These are phyloP conservation scores for Aureobasidium pullulans DNA, from an alignment of 2,329 filamentous ascomycete genomes.

Conservation along the genomic window DNA sequence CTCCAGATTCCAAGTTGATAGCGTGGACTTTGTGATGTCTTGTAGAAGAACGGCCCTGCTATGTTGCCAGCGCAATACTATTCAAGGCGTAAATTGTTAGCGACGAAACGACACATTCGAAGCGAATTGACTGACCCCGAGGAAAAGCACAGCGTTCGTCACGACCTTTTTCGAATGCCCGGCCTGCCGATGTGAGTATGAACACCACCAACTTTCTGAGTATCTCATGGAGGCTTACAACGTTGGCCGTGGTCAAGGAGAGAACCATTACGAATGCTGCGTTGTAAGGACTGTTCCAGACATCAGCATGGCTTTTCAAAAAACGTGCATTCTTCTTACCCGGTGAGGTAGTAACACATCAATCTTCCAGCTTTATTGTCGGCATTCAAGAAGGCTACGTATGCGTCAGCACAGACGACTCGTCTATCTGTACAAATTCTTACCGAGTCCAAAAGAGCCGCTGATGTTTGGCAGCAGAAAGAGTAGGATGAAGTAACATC, in stretches of 20 bases:
- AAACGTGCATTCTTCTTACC: slow-evolving; percentile 17
- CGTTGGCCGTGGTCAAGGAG: slow-evolving; percentile 42
- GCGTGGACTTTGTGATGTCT: slow-evolving; percentile 43
- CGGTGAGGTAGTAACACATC: slow-evolving; percentile 52
- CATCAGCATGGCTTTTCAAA: slow-evolving; percentile 23
- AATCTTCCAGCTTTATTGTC: slow-evolving; percentile 47
- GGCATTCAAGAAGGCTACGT: slow-evolving; percentile 40
- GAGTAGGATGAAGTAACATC: slow-evolving; percentile 17
- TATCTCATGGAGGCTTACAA: slow-evolving; percentile 30
- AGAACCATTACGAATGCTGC: slow-evolving; percentile 44
- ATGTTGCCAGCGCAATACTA: slow-evolving; percentile 54
- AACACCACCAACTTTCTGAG: no score
- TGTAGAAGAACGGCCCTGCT: slow-evolving; percentile 57
- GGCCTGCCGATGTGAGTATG: slow-evolving; percentile 15
- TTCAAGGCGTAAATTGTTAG: not conserved
- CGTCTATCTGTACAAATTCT: not conserved
- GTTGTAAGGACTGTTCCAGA: slow-evolving; percentile 37
- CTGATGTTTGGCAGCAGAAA: slow-evolving; percentile 52
- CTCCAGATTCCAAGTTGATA: slow-evolving; percentile 49
- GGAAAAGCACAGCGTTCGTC: slow-evolving; percentile 54
- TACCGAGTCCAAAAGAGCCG: slow-evolving; percentile 47
- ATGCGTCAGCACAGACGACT: not conserved
- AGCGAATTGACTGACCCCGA: slow-evolving; percentile 32
- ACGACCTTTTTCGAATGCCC: slow-evolving; percentile 59
- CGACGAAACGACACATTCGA: no score